A percentile compares a stretch with the other conserved stretches of the same genome.
phyloP scores from a whole-genome alignment of 1,284 basidiomycete genomes.

The Apiotrichum veenhuisii region DNA sequence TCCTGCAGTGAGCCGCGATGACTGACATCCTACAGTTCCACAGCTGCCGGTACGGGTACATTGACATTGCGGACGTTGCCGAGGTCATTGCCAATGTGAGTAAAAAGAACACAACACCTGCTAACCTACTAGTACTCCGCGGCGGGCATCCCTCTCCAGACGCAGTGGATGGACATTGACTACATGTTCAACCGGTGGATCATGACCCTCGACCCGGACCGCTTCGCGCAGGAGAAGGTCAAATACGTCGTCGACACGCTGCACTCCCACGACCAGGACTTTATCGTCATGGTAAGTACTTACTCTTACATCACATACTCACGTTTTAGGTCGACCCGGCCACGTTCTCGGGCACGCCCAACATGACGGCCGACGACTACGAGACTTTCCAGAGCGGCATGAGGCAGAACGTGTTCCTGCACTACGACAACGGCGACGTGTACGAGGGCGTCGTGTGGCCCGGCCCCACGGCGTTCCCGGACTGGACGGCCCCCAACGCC shows the following conservation, averaged over 20 bases:
- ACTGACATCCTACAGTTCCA: slow-evolving; percentile 22
- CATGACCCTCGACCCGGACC: slow-evolving; percentile 65
- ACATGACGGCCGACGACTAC: slow-evolving; percentile 50
- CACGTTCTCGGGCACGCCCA: slow-evolving; percentile 45
- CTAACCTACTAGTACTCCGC: slow-evolving; percentile 18
- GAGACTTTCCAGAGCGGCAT: slow-evolving; percentile 59
- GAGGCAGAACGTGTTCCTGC: slow-evolving; percentile 59
- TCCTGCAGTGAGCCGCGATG: background rate
- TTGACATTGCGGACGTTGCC: slow-evolving; percentile 32
- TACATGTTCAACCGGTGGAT: slow-evolving; percentile 65
- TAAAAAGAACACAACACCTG: too few species aligned
- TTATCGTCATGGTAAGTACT: slow-evolving; percentile 59
- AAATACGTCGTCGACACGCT: slow-evolving; percentile 62
- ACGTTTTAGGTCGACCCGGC: slow-evolving; percentile 58
- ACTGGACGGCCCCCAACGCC: slow-evolving; percentile 63
- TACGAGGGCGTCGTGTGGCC: slow-evolving; percentile 67
- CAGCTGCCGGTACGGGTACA: slow-evolving; percentile 34
- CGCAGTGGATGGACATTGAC: slow-evolving; percentile 50
- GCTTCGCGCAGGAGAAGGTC: slow-evolving; percentile 63
- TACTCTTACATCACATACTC: background rate
- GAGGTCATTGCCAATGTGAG: slow-evolving; percentile 32
- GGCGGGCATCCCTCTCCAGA: slow-evolving; percentile 24
- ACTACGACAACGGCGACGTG: slow-evolving; percentile 59
- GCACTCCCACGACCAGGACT: slow-evolving; percentile 60
- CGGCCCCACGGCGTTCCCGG: slow-evolving; percentile 61